Evolutionary conservation across 2,329 filamentous ascomycete species (phyloP).

Genomic region (Xylariaceae sp.): DNA sequence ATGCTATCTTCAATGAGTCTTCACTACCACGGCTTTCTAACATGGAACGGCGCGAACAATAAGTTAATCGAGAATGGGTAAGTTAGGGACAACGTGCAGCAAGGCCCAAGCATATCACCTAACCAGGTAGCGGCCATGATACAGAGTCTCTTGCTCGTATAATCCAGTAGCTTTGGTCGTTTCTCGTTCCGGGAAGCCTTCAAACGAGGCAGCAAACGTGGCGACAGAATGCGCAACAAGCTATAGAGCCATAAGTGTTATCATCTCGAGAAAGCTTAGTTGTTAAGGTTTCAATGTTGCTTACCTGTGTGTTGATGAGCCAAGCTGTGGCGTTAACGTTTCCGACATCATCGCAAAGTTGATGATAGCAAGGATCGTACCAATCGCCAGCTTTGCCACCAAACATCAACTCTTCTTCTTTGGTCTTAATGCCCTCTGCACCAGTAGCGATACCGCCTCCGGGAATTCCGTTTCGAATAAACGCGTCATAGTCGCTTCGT

Average conservation of each 20-base stretch:
- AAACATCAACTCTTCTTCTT: slow-evolving; percentile 57
- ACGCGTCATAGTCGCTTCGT: slow-evolving; percentile 75
- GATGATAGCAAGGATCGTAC: slow-evolving; percentile 67
- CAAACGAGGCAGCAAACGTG: slow-evolving; percentile 69
- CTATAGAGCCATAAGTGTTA: slow-evolving; percentile 39
- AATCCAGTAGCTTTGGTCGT: slow-evolving; percentile 33
- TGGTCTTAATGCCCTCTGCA: slow-evolving; percentile 64
- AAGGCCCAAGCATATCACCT: slow-evolving; percentile 44
- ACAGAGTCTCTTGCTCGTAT: slow-evolving; percentile 51
- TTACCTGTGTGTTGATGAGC: slow-evolving; percentile 66
- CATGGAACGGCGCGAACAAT: neutral
- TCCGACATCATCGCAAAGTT: slow-evolving; percentile 64
- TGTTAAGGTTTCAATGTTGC: slow-evolving; percentile 19
- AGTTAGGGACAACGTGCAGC: neutral
- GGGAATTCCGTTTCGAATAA: slow-evolving; percentile 48
- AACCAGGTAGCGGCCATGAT: slow-evolving; percentile 57
- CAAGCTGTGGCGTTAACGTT: slow-evolving; percentile 67
- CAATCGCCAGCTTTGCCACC: slow-evolving; percentile 61
- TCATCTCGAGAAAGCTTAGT: neutral
- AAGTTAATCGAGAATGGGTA: neutral
- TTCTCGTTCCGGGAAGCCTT: slow-evolving; percentile 67
- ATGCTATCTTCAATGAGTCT: neutral
- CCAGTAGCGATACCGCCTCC: slow-evolving; percentile 74
- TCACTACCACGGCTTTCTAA: too few relatives aligned
- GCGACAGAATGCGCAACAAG: slow-evolving; percentile 77